Evolutionary conservation across 345 rosid genomes (phyloP), one percentile per base, ranked within the genome.

Genomic region (Ceriops tagal): DNA sequence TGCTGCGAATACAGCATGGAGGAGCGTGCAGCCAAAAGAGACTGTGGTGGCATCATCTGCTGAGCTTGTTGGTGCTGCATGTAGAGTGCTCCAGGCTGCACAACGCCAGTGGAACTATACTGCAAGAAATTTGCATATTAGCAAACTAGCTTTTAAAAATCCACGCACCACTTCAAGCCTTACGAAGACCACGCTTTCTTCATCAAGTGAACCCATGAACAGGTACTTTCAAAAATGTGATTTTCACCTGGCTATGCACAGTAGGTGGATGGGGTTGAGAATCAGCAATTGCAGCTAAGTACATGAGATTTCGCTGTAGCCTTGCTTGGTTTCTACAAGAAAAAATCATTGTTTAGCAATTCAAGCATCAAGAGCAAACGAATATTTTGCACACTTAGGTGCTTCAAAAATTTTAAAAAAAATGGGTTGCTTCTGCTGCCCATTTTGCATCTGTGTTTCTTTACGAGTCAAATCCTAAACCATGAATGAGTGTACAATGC

Each of bases 201-300:
- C 49, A 13, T 43, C 1, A 9, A 11, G 18, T 11, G 18, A 43
- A 43, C 49, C 18, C 16, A 13, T 43, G 49, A 43, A 11, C 49
- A 43, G 16, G 5, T 11, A 59, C 26, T n/a, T 61, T 20, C 8
- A 13, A 52, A 64, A 18, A 72, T 5, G 15, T 53, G n/a, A 46
- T 11, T 57, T n/a, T 31, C 69, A 92, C 99, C 96, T 92, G 99
- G 73, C 90, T 20, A 81, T 95, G 99, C 85, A 88, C 43, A 5
- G 77, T 55, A 8, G 98, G 91, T 19, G 92, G 90, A 62, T 89
- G 99, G 67, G 99, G 99, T 76, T 95, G 99, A 81, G 97, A 87
- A 83, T 95, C 99, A n/a, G 99, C 99, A 20, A 95, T 92, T 28
- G 99, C 99, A 75, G 98, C 99, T 64, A 95, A 81, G 87, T 92